phyloP scores from a whole-genome alignment of 1,284 basidiomycete genomes.

The Fomitopsis palustris region DNA sequence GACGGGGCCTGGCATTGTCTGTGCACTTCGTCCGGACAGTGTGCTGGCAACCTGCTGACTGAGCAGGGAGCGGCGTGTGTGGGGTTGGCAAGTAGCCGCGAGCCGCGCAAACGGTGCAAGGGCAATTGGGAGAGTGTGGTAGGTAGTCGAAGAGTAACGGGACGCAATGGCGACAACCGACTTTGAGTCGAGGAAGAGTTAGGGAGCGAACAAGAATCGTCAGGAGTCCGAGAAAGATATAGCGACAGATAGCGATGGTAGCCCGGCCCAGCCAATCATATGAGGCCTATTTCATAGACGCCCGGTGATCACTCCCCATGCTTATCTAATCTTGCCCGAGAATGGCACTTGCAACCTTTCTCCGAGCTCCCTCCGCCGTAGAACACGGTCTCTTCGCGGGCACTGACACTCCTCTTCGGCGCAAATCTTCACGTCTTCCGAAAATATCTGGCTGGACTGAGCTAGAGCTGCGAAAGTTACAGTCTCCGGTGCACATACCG shows the following conservation, averaged over 20 bases:
- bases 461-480: neutral
- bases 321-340: slow-evolving; percentile 7
- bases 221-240: slow-evolving; percentile 8
- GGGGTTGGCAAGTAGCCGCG: neutral
- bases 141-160: neutral
- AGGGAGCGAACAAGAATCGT: slow-evolving; percentile 4
- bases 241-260: slow-evolving; percentile 7
- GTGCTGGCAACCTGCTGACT: slow-evolving; percentile 1
- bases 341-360: neutral
- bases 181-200: slow-evolving; percentile 5
- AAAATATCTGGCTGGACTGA: neutral
- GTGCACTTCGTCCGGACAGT: neutral
- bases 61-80: neutral
- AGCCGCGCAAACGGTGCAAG: neutral
- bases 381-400: neutral
- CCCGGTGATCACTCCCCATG: slow-evolving; percentile 3
- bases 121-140: neutral
- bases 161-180: slow-evolving; percentile 1
- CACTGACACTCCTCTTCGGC: neutral
- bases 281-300: slow-evolving; percentile 1
- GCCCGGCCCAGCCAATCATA: slow-evolving; percentile 2
- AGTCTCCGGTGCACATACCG: neutral
- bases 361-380: slow-evolving; percentile 1
- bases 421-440: neutral
- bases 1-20: slow-evolving; percentile 26